Percentiles rank a stretch among this genome's conserved stretches.
Evolutionary conservation across 495 filamentous ascomycete species (phyloP).

Genomic region (Penicillium bialowiezense): DNA sequence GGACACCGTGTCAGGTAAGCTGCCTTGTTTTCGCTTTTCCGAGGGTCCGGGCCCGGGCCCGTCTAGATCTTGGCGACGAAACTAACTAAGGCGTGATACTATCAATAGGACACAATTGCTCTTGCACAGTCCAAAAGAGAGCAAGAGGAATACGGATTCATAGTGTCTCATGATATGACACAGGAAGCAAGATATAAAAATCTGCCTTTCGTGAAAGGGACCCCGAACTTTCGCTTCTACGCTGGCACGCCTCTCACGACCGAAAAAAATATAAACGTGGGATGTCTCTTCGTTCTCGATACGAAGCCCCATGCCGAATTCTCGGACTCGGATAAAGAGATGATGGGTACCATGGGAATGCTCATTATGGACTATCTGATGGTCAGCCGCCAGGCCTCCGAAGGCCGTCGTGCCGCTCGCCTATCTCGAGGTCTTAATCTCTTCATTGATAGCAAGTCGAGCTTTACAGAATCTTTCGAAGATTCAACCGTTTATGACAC

Average conservation of each 20-base stretch:
- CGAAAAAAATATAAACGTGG: constrained; percentile 65
- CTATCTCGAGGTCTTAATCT: constrained; percentile 58
- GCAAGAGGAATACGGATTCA: constrained; percentile 28
- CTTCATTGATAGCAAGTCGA: constrained; percentile 54
- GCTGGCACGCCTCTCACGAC: constrained; percentile 58
- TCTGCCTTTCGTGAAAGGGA: constrained; percentile 38
- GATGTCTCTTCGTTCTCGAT: constrained; percentile 65
- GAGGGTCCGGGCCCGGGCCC: no score
- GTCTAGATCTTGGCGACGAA: background rate
- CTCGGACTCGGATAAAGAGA: constrained; percentile 29
- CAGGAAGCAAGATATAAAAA: constrained; percentile 39
- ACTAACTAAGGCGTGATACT: background rate
- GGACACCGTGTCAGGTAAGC: constrained; percentile 43
- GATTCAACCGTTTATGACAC: background rate
- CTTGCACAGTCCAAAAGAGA: constrained; percentile 32
- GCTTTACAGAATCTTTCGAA: constrained; percentile 22
- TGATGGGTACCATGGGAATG: constrained; percentile 43
- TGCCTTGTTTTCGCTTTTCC: no score
- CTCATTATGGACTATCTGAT: constrained; percentile 64
- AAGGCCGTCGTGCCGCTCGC: constrained; percentile 52
- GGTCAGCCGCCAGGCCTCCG: constrained; percentile 53
- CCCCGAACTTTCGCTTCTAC: constrained; percentile 45
- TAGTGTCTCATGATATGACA: constrained; percentile 37
- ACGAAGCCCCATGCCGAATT: constrained; percentile 33
- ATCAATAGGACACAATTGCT: constrained; percentile 25